Conservation (phyloP, 495 filamentous ascomycete species). For the Penicillium mononematosum region DNA sequence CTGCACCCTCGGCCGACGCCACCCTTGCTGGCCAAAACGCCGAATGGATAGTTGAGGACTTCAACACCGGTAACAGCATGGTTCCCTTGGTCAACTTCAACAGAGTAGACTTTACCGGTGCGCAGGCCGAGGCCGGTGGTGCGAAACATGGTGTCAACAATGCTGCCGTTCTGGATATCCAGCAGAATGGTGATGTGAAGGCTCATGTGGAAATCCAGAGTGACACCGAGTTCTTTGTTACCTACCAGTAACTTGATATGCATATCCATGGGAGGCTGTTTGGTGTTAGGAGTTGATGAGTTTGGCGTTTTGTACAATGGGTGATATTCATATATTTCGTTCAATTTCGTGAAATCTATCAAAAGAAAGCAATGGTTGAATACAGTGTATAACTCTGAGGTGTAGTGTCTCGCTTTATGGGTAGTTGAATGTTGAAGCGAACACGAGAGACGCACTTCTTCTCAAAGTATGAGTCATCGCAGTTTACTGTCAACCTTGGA, state of each 20-base stretch:
- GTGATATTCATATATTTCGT: slow-evolving; percentile 1
- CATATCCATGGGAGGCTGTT: slow-evolving; percentile 4
- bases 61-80: slow-evolving; percentile 43
- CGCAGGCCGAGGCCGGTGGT: slow-evolving; percentile 35
- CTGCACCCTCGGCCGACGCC: slow-evolving; percentile 33
- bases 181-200: slow-evolving; percentile 49
- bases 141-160: slow-evolving; percentile 34
- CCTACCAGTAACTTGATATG: slow-evolving; percentile 21
- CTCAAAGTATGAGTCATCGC: neutral
- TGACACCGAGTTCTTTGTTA: slow-evolving; percentile 37
- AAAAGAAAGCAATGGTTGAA: neutral
- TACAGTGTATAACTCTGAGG: no score
- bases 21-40: slow-evolving; percentile 50
- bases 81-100: slow-evolving; percentile 58
- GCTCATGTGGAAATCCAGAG: slow-evolving; percentile 45
- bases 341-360: neutral
- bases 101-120: slow-evolving; percentile 49
- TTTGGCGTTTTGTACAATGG: slow-evolving; percentile 1
- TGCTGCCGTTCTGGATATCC: slow-evolving; percentile 51
- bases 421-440: no score
- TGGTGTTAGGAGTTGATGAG: slow-evolving; percentile 4
- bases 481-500: neutral
- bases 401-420: no score
- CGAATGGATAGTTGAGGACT: slow-evolving; percentile 69
- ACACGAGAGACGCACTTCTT: no score